Evolutionary conservation across 1,284 basidiomycete genomes (phyloP).

Genomic region (Cutaneotrichosporon sp.): DNA sequence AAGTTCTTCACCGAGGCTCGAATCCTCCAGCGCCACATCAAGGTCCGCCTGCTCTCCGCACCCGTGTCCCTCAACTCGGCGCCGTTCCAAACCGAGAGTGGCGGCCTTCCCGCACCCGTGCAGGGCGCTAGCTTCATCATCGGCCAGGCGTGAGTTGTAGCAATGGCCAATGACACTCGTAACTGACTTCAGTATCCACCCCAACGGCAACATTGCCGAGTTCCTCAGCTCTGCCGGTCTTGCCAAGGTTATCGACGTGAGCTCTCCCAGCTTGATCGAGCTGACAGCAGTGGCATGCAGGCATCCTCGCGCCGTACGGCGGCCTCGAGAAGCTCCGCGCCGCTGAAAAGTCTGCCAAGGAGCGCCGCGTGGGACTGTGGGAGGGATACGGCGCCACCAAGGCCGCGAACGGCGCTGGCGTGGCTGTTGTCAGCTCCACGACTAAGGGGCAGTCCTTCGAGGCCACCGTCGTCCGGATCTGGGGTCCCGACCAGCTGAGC

Average conservation of each 20-base stretch:
- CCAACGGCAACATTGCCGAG: constrained; percentile 91
- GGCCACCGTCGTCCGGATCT: constrained; percentile 78
- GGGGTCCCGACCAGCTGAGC: constrained; percentile 88
- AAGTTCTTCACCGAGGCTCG: constrained; percentile 93
- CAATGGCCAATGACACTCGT: not conserved
- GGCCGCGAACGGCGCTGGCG: constrained; percentile 55
- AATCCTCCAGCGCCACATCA: constrained; percentile 83
- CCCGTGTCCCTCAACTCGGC: constrained; percentile 73
- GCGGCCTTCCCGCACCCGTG: constrained; percentile 44
- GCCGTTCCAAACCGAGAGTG: constrained; percentile 68
- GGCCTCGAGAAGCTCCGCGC: constrained; percentile 81
- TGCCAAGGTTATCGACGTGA: constrained; percentile 79
- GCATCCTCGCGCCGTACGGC: constrained; percentile 76
- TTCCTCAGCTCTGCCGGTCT: constrained; percentile 80
- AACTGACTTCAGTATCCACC: constrained; percentile 63
- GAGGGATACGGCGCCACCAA: constrained; percentile 59
- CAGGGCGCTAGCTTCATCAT: constrained; percentile 80
- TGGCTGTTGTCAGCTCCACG: constrained; percentile 43
- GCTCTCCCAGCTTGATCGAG: constrained; percentile 6
- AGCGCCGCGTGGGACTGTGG: constrained; percentile 76
- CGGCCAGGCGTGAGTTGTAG: constrained; percentile 63
- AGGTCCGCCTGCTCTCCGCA: constrained; percentile 81
- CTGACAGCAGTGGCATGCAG: constrained; percentile 75
- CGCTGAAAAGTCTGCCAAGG: constrained; percentile 81
- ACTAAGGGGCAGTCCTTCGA: constrained; percentile 65